phyloP scores from a whole-genome alignment of 352 stramenopile genomes.

The Aphanomyces stellatus region DNA sequence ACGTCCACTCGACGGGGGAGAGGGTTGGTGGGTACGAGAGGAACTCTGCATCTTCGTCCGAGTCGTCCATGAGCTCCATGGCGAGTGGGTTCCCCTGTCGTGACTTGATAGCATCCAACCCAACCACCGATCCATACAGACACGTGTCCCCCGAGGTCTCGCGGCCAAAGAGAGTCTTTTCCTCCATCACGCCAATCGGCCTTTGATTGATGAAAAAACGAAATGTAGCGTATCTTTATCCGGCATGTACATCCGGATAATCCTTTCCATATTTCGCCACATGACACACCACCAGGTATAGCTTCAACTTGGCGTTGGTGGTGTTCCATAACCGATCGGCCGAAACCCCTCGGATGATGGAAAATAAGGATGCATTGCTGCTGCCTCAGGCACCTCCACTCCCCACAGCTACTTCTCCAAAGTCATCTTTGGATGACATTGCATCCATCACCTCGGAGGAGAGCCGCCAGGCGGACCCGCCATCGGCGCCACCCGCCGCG shows the following conservation, averaged over 20 bases:
- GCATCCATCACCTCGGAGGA: neutral
- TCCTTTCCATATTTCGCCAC: no score
- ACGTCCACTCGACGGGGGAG: constrained; percentile 21
- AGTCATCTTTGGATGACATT: no score
- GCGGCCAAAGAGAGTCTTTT: neutral
- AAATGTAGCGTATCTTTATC: constrained; percentile 15
- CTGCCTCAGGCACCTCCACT: no score
- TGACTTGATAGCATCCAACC: constrained; percentile 15
- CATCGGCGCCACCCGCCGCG: neutral
- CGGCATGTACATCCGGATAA: neutral
- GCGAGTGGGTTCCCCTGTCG: constrained; percentile 20
- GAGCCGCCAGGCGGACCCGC: neutral
- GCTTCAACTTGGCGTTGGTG: no score
- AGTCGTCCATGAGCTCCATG: constrained; percentile 16
- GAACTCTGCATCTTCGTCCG: constrained; percentile 16
- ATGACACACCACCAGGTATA: no score
- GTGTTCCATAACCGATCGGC: no score
- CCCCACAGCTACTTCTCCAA: no score
- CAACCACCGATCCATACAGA: constrained; percentile 37
- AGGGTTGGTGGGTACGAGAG: constrained; percentile 17
- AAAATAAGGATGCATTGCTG: no score
- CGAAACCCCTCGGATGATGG: no score
- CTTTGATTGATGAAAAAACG: neutral
- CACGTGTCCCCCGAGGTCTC: constrained; percentile 25
- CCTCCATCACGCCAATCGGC: neutral